Evolutionary conservation across 176 grass and related monocot species (phyloP), one percentile per base, ranked within the genome.

Genomic region (Carex littledalei): DNA sequence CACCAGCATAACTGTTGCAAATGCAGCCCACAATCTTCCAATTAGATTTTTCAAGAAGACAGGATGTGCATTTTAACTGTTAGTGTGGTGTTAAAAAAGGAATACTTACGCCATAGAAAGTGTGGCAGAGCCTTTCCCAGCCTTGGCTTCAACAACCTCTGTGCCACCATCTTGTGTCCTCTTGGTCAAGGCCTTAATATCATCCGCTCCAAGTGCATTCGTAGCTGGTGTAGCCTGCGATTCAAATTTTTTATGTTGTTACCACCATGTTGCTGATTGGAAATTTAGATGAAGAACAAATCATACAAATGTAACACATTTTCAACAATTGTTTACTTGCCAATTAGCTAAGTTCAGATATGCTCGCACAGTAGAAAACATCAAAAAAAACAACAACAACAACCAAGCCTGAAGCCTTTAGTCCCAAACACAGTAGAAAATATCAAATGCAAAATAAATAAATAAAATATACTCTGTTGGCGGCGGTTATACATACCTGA

Each of bases 51-150:
- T 67, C 80, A 67, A 82, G 45, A 52, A 62, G n/a, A 82, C 16
- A 62, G 41, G 4, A 80, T 55, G 24, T 18, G 22, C 3, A 65
- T 50, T 45, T 83, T 22, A 63, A 63, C 53, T 49, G 2, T 67
- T 35, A 17, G 1, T 66, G 61, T 11, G 49, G 66, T 49, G 8
- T 63, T 64, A 52, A 83, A 32, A 18, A 66, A 47, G 53, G 20
- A 78, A 84, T 21, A 94, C 91, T 99, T 91, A 95, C 91, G 91
- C 93, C 93, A 99, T 99, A n/a, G 93, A 99, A 85, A 99, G 89
- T 26, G 96, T 99, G 75, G 93, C 96, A 76, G 96, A 99, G 61
- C 93, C 96, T 87, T 98, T 98, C 63, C 93, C 96, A 87, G 91
- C 93, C 85, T 95, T 99, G 54, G 96, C 96, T 84, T 99, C 96